These are phyloP conservation scores for Aspergillus campestris DNA, from an alignment of 495 filamentous ascomycete genomes.

Conservation along the genomic window DNA sequence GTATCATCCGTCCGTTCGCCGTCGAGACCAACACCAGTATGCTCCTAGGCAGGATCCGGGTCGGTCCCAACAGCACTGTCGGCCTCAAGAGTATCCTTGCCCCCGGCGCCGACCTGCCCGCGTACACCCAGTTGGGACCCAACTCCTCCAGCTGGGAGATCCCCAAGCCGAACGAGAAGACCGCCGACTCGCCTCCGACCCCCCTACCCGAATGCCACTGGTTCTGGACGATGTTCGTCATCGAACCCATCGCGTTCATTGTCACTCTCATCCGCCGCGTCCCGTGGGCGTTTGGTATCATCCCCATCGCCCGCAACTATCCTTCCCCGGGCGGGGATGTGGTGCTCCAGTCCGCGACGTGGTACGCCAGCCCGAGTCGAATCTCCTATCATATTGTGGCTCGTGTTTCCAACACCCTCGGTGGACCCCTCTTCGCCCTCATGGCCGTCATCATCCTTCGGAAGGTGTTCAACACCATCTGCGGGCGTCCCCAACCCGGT, in stretches of 20 bases:
- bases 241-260: conserved; percentile 20
- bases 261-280: conserved; percentile 19
- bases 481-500: conserved; percentile 21
- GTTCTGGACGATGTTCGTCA: conserved; percentile 18
- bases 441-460: conserved; percentile 18
- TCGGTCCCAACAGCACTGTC: conserved; percentile 26
- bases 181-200: conserved; percentile 22
- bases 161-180: conserved; percentile 27
- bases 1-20: conserved; percentile 33
- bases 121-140: conserved; percentile 34
- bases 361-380: conserved; percentile 29
- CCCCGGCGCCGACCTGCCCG: conserved; percentile 29
- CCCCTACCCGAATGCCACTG: conserved; percentile 26
- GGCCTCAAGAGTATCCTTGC: conserved; percentile 33
- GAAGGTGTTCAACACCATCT: conserved; percentile 16
- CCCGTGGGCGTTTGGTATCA: conserved; percentile 32
- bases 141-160: conserved; percentile 41
- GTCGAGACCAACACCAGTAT: conserved; percentile 39
- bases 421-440: conserved; percentile 29
- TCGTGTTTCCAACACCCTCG: conserved; percentile 17
- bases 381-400: conserved; percentile 35
- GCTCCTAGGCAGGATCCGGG: conserved; percentile 33
- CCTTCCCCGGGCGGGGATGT: conserved; percentile 11
- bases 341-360: conserved; percentile 22
- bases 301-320: conserved; percentile 22